Evolutionary conservation across 2,329 filamentous ascomycete species (phyloP).

Genomic region (Aspergillus fijiensis): DNA sequence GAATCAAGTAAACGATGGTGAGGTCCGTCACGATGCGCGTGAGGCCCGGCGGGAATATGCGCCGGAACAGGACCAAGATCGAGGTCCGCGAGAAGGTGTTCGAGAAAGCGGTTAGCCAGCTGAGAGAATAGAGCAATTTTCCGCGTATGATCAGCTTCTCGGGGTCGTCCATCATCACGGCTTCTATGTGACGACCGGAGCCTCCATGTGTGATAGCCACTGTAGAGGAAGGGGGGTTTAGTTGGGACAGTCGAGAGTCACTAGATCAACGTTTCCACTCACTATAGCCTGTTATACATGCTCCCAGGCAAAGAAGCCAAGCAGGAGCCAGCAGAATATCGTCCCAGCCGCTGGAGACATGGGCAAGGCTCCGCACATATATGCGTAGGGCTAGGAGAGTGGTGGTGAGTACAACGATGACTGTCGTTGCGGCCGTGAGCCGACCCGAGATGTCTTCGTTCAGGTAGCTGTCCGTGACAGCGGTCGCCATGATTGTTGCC

Average conservation of each 20-base stretch:
- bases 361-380: neutral
- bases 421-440: neutral
- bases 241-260: neutral
- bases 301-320: neutral
- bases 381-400: neutral
- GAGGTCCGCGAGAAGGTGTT: constrained; percentile 1
- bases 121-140: neutral
- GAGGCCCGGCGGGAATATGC: neutral
- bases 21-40: neutral
- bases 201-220: neutral
- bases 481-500: neutral
- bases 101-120: neutral
- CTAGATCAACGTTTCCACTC: neutral
- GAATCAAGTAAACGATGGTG: neutral
- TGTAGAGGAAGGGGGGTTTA: neutral
- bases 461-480: neutral
- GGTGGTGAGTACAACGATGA: neutral
- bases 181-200: neutral
- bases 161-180: neutral
- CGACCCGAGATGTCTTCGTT: neutral
- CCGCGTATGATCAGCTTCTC: neutral
- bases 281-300: neutral
- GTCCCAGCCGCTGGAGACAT: neutral
- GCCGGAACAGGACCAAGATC: neutral
- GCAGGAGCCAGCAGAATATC: neutral